These are phyloP conservation scores for Candida chauliodis DNA, from an alignment of 805 yeast genomes.

Conservation along the genomic window DNA sequence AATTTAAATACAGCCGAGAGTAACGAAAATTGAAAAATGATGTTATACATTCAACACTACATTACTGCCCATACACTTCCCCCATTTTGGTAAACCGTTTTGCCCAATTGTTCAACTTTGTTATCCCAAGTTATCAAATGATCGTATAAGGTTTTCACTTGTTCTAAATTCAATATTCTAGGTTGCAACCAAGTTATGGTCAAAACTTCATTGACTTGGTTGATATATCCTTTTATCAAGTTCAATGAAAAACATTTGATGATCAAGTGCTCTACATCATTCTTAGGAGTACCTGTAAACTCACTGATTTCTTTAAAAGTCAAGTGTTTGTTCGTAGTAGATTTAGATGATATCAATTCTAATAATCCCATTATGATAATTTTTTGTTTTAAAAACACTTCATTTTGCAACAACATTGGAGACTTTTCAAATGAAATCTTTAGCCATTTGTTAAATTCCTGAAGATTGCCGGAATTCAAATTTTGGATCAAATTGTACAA, in stretches of 20 bases:
- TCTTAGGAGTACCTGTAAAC: constrained; percentile 59
- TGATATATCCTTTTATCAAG: constrained; percentile 83
- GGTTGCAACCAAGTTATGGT: constrained; percentile 95
- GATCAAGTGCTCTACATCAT: constrained; percentile 84
- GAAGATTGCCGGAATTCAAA: constrained; percentile 76
- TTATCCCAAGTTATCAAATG: constrained; percentile 76
- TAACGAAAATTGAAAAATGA: neutral
- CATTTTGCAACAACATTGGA: constrained; percentile 56
- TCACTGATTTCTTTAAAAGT: constrained; percentile 69
- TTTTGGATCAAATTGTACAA: constrained; percentile 64
- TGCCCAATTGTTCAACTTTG: constrained; percentile 62
- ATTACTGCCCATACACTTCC: constrained; percentile 46
- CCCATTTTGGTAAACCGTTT: constrained; percentile 34
- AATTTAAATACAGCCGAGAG: constrained; percentile 3
- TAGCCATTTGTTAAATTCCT: constrained; percentile 53
- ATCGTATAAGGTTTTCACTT: constrained; percentile 70
- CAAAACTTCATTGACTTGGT: constrained; percentile 76
- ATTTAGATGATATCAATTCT: constrained; percentile 76
- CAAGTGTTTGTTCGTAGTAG: constrained; percentile 71
- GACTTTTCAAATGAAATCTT: constrained; percentile 34
- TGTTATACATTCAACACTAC: neutral
- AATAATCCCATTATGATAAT: constrained; percentile 88
- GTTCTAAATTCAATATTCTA: constrained; percentile 78
- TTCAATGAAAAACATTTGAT: constrained; percentile 88
- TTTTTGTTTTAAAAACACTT: constrained; percentile 77